Evolutionary conservation across 2,329 filamentous ascomycete species (phyloP), one percentile per base, ranked within the genome.

Genomic region (Stachybotrys elegans): DNA sequence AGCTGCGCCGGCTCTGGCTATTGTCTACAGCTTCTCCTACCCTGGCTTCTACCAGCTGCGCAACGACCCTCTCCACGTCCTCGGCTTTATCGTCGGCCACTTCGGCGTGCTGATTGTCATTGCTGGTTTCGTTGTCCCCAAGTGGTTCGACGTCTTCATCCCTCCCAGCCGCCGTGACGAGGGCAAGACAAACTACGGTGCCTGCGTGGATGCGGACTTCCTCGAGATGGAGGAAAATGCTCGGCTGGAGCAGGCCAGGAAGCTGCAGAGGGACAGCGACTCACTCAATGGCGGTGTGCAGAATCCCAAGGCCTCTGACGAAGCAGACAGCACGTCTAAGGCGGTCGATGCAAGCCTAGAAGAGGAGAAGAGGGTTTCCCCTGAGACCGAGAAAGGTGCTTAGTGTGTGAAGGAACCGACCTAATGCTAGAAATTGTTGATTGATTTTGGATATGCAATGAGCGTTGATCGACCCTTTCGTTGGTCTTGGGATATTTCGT

Each of bases 121-220:
- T 2, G 42, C 70, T 2, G 75, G 75, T 6, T 68, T 77, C 32
- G 59, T 78, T 5, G 55, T 76, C 22, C 78, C 78, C 3, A 65
- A 73, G 9, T 81, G 76, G 59, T 78, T 73, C 50, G 67, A 77
- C 50, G 58, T 69, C 4, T 69, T 81, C 25, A 70, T 81, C 25
- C 76, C 76, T 1, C 52, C 63, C 0, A 51, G 64, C 3, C 67
- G 76, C 2, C 61, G 66, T 1, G 58, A 58, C 7, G 75, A 80
- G 43, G 75, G 74, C 8, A 67, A 58, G 43, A 51, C 59, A 12
- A 23, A 40, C 21, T 16, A 17, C 19, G 38, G 38, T 17, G 38
- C 38, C 17, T 6, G 22, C 20, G 22, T 19, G 4, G 21, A 25
- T 6, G 38, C 38, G 14, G 38, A 40, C 31, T 34, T 13, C 31